phyloP scores from a whole-genome alignment of 371 early-diverging fungal species.

The Coemansia sp. region DNA sequence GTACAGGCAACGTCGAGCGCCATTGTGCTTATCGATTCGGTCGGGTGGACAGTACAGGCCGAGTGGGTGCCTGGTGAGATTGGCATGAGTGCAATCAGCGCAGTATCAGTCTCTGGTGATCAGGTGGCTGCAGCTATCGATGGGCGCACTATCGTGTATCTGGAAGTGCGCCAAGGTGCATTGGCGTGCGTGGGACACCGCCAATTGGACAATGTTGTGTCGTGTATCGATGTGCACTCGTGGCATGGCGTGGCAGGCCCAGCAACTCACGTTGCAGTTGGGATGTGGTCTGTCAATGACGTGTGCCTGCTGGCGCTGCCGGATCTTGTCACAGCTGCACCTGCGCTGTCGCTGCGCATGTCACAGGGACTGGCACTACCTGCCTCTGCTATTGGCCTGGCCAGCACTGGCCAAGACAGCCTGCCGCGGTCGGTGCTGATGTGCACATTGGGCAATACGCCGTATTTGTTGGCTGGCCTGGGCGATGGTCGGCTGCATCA shows the following conservation, averaged over 20 bases:
- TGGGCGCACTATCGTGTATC: slow-evolving; percentile 57
- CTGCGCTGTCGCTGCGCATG: slow-evolving; percentile 47
- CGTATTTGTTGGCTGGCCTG: slow-evolving; percentile 71
- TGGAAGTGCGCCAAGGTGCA: slow-evolving; percentile 55
- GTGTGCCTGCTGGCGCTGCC: slow-evolving; percentile 66
- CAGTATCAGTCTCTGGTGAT: slow-evolving; percentile 55
- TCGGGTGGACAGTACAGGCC: slow-evolving; percentile 37
- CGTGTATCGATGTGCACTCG: slow-evolving; percentile 70
- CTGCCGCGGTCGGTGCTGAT: slow-evolving; percentile 76
- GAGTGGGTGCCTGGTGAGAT: slow-evolving; percentile 25
- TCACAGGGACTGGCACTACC: neutral
- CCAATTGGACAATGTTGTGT: slow-evolving; percentile 56
- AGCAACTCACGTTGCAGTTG: slow-evolving; percentile 64
- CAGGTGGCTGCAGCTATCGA: slow-evolving; percentile 61
- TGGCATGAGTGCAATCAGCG: slow-evolving; percentile 22
- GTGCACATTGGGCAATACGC: slow-evolving; percentile 58
- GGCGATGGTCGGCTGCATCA: slow-evolving; percentile 75
- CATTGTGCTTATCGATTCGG: slow-evolving; percentile 55
- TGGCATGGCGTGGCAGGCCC: slow-evolving; percentile 25
- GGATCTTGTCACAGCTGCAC: slow-evolving; percentile 54
- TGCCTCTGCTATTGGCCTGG: neutral
- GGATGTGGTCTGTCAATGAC: slow-evolving; percentile 72
- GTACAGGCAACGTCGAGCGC: slow-evolving; percentile 63
- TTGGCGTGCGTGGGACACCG: slow-evolving; percentile 57
- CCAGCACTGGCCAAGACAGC: slow-evolving; percentile 47